Evolutionary conservation across 176 grass and related monocot genomes (phyloP).

Genomic region (Oryza glaberrima): DNA sequence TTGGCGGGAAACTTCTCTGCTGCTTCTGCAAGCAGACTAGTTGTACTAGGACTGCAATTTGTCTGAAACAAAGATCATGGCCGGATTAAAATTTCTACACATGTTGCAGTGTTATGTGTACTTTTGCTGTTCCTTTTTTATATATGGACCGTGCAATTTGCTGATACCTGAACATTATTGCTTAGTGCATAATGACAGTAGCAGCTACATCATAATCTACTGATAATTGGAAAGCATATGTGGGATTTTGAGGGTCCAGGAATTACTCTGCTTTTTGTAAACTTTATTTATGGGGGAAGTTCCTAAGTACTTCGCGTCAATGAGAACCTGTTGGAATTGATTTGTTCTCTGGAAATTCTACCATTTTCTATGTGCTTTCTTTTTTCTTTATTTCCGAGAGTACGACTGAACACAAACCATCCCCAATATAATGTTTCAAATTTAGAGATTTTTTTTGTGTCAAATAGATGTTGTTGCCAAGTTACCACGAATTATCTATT

Average conservation of each 20-base stretch:
- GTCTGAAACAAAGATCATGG: background rate
- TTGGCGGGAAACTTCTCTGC: background rate
- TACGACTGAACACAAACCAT: background rate
- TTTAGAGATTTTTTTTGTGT: too few species aligned
- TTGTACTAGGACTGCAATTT: background rate
- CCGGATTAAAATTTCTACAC: background rate
- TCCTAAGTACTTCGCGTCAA: background rate
- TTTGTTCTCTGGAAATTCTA: background rate
- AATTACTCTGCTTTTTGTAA: background rate
- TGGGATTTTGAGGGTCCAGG: too few species aligned
- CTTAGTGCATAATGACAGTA: constrained; percentile 19
- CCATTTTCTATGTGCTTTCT: background rate
- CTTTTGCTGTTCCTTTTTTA: background rate
- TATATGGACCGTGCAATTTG: background rate
- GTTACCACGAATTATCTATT: too few species aligned
- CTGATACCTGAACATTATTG: background rate
- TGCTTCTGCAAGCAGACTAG: background rate
- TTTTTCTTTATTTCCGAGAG: background rate
- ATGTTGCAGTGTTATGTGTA: background rate
- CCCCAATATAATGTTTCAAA: background rate
- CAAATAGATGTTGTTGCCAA: too few species aligned
- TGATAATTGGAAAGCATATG: background rate
- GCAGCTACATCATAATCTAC: constrained; percentile 11
- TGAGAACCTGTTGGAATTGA: background rate
- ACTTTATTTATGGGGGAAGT: background rate